These are phyloP conservation scores for Leptographium radiaticola DNA, from an alignment of 2,329 filamentous ascomycete genomes.

Conservation along the genomic window DNA sequence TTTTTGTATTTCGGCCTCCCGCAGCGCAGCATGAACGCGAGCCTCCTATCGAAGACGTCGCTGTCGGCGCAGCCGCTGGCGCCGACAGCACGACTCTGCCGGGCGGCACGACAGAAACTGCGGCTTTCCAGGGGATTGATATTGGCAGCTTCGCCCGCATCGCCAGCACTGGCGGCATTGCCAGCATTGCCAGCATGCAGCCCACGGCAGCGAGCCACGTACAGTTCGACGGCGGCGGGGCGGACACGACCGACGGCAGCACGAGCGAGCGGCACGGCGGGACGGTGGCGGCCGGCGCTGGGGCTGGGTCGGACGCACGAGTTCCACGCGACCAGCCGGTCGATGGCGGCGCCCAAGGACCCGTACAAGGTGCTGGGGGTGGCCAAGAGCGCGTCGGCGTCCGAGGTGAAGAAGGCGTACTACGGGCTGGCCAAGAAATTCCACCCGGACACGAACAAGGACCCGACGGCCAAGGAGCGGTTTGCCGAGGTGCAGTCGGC, in stretches of 20 bases:
- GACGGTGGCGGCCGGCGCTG: no score
- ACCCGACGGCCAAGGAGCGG: conserved; percentile 81
- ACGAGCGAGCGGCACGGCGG: neutral
- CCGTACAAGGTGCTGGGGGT: conserved; percentile 85
- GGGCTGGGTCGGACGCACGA: conserved; percentile 18
- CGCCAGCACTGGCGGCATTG: neutral
- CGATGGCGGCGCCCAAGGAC: conserved; percentile 47
- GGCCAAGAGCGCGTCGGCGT: conserved; percentile 61
- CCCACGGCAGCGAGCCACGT: conserved; percentile 9
- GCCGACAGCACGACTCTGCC: conserved; percentile 18
- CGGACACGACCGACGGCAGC: neutral
- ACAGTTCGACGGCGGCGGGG: neutral
- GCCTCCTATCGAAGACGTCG: conserved; percentile 20
- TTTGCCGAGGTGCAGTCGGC: conserved; percentile 88
- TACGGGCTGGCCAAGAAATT: conserved; percentile 96
- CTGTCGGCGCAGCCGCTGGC: conserved; percentile 19
- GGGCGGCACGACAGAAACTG: conserved; percentile 13
- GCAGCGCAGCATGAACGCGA: conserved; percentile 18
- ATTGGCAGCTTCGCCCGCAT: neutral
- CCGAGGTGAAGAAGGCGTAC: conserved; percentile 96
- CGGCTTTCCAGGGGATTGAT: neutral
- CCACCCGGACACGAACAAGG: conserved; percentile 97
- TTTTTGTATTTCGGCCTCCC: neutral
- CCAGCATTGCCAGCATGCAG: conserved; percentile 1
- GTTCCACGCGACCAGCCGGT: conserved; percentile 47